phyloP scores from a whole-genome alignment of 441 rosid genomes.

The Arabidopsis hybrid region DNA sequence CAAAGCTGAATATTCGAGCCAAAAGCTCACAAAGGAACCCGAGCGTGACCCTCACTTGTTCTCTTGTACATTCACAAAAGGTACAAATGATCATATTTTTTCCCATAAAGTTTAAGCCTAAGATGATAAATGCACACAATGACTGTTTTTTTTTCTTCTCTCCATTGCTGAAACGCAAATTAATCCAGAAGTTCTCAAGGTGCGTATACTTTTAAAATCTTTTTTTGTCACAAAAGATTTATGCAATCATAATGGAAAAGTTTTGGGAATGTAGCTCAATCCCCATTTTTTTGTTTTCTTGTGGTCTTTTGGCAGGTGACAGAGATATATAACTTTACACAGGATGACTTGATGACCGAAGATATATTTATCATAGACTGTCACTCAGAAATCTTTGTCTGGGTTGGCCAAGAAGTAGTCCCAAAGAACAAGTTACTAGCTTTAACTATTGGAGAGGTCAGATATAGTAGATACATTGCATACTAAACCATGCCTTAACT shows the following conservation, averaged over 20 bases:
- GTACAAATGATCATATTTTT: constrained; percentile 37
- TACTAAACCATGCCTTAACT: constrained; percentile 22
- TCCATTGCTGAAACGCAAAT: constrained; percentile 29
- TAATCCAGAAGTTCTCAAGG: constrained; percentile 44
- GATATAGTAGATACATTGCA: constrained; percentile 30
- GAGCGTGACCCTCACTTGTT: constrained; percentile 79
- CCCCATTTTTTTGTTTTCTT: constrained; percentile 10
- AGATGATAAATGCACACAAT: constrained; percentile 25
- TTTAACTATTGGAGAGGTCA: constrained; percentile 75
- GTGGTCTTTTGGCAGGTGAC: constrained; percentile 59
- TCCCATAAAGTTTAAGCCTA: constrained; percentile 17
- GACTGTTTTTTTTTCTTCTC: constrained; percentile 21
- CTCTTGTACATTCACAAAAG: constrained; percentile 55
- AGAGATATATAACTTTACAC: constrained; percentile 88
- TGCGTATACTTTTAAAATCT: constrained; percentile 22
- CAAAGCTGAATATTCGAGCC: constrained; percentile 77
- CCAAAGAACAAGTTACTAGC: constrained; percentile 68
- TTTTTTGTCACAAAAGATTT: not conserved
- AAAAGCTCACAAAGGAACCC: constrained; percentile 57
- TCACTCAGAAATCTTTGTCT: constrained; percentile 74
- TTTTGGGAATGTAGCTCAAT: constrained; percentile 30
- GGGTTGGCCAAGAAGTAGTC: constrained; percentile 81
- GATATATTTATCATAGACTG: constrained; percentile 78
- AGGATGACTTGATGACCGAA: constrained; percentile 94
- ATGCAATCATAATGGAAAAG: not conserved